phyloP scores from a whole-genome alignment of 2,329 filamentous ascomycete genomes.

The Trichoderma endophyticum region DNA sequence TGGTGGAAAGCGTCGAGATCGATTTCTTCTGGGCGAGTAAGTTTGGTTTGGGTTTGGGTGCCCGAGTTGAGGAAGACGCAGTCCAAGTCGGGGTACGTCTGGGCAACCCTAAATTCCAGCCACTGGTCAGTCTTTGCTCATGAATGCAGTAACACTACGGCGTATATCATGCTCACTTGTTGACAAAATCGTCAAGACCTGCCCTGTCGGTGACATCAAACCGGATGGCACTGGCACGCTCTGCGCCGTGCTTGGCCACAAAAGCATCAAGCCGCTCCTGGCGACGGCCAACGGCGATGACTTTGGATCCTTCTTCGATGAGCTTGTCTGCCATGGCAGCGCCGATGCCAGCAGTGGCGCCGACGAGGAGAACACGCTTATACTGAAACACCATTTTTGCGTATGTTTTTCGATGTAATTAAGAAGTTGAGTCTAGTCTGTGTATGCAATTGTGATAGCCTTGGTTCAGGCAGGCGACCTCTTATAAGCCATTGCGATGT shows the following conservation, averaged over 20 bases:
- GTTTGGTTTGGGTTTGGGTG: constrained; percentile 42
- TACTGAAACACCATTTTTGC: constrained; percentile 50
- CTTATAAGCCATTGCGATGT: not conserved
- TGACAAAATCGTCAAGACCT: constrained; percentile 29
- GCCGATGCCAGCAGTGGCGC: constrained; percentile 27
- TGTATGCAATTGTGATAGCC: not conserved
- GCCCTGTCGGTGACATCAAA: constrained; percentile 44
- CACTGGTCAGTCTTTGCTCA: not conserved
- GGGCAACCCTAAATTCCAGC: constrained; percentile 3
- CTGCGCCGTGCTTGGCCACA: constrained; percentile 40
- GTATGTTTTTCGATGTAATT: not conserved
- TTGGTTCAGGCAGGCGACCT: not conserved
- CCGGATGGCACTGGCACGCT: constrained; percentile 37
- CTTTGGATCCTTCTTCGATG: constrained; percentile 39
- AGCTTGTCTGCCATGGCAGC: constrained; percentile 34
- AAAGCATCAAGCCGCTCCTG: constrained; percentile 48
- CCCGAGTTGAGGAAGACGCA: constrained; percentile 57
- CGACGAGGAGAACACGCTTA: constrained; percentile 51
- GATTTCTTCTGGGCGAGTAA: constrained; percentile 22
- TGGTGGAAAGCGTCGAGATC: constrained; percentile 28
- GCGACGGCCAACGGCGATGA: constrained; percentile 47
- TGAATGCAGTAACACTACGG: not conserved
- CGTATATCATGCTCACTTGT: constrained; percentile 2
- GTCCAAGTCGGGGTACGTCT: constrained; percentile 48
- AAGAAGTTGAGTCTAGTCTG: not conserved